A percentile compares a stretch with the other conserved stretches of the same genome.
Evolutionary conservation across 225 moss, liverwort and hornwort species (phyloP).

Genomic region (Asterella californica): DNA sequence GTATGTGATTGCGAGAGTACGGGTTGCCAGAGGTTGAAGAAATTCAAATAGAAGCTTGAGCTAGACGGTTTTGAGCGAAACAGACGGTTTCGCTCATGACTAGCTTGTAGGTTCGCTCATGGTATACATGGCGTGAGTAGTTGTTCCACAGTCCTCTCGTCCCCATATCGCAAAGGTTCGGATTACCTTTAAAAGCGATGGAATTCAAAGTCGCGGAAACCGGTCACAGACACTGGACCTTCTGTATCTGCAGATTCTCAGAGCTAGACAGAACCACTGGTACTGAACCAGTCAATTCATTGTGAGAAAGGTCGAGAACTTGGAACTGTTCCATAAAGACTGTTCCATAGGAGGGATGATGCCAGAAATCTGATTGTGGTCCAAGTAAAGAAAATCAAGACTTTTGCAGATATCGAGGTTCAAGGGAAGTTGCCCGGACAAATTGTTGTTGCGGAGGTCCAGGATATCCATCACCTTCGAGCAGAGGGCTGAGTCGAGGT

Average conservation of each 20-base stretch:
- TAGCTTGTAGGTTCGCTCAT: too few relatives aligned
- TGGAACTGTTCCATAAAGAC: constrained; percentile 29
- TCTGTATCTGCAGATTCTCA: constrained; percentile 20
- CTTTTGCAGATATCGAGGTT: constrained; percentile 25
- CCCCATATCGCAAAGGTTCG: constrained; percentile 28
- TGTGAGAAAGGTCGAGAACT: constrained; percentile 34
- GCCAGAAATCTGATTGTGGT: constrained; percentile 36
- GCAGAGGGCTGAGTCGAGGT: constrained; percentile 32
- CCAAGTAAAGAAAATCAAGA: constrained; percentile 22
- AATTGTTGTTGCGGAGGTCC: constrained; percentile 33
- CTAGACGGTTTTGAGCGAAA: too few relatives aligned
- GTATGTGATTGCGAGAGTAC: too few relatives aligned
- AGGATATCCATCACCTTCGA: constrained; percentile 24
- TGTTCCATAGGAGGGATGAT: constrained; percentile 35
- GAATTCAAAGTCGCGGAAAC: constrained; percentile 29
- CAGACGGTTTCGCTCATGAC: too few relatives aligned
- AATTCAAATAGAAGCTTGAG: too few relatives aligned
- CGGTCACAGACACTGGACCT: constrained; percentile 25
- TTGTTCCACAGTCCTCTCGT: background rate
- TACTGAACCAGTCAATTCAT: constrained; percentile 28
- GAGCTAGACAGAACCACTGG: constrained; percentile 26
- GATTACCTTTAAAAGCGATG: constrained; percentile 34
- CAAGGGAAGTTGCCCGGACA: constrained; percentile 36
- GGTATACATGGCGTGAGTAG: constrained; percentile 26
- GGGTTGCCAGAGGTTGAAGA: too few relatives aligned